Evolutionary conservation across 257 asterid species (phyloP).

Genomic region (Henckelia pumila): DNA sequence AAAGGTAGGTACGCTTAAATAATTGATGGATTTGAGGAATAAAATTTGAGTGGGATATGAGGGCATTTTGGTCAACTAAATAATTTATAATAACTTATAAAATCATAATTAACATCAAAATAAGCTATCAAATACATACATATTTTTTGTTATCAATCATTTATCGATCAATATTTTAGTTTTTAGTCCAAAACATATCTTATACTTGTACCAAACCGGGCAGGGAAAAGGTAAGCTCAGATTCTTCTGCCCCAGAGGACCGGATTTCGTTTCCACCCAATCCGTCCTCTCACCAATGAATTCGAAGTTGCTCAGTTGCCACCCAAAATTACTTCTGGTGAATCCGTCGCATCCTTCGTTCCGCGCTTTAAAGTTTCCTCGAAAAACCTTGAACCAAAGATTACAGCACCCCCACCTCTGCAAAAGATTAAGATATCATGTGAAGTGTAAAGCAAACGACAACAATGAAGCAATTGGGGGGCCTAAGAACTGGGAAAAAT

Average conservation of each 20-base stretch:
- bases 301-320: constrained; percentile 41
- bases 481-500: constrained; percentile 66
- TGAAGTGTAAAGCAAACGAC: constrained; percentile 40
- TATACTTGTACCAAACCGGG: too few relatives aligned
- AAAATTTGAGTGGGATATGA: too few relatives aligned
- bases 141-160: too few relatives aligned
- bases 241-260: constrained; percentile 3
- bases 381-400: constrained; percentile 23
- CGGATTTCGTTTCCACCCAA: constrained; percentile 14
- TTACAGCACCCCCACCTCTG: constrained; percentile 23
- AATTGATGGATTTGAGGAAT: too few relatives aligned
- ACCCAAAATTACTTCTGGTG: constrained; percentile 25
- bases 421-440: constrained; percentile 28
- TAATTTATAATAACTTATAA: too few relatives aligned
- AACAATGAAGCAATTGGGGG: constrained; percentile 34
- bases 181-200: too few relatives aligned
- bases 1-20: too few relatives aligned
- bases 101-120: too few relatives aligned
- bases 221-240: too few relatives aligned
- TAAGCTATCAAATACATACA: too few relatives aligned
- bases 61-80: too few relatives aligned
- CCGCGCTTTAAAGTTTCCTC: constrained; percentile 21
- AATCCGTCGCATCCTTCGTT: constrained; percentile 23
- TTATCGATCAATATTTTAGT: too few relatives aligned
- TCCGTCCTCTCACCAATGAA: constrained; percentile 37